Base-by-base conservation (phyloP, 805 yeast genomes). In the Candida taoyuanica region DNA sequence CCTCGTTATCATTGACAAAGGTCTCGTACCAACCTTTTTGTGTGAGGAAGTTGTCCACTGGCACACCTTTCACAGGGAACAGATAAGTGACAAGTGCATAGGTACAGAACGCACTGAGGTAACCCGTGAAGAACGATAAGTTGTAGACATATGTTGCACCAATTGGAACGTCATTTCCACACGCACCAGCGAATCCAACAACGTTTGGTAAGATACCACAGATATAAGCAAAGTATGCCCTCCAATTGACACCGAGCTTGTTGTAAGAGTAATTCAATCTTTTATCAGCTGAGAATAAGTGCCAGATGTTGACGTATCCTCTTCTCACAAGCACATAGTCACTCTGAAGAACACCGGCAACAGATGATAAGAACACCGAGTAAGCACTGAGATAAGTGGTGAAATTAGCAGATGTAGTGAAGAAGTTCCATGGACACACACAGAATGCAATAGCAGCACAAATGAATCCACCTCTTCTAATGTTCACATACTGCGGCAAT, bases 121-220 rank as follows among this genome's bases (percentile, higher is more conserved):
- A 85, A 2, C 96, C 96, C 40, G 81, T 71, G 48, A 87, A 78
- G 66, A 80, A 87, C 59, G 82, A 83, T 52, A 87, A 64, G 43
- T 80, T 65, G 66, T 84, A 87, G 31, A 87, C 76, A 42, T 75
- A 69, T 41, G 77, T 74, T 8, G 95, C 96, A 28, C 91, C 95
- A 31, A 67, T 63, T 20, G 95, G 94, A 9, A 86, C 94, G 41
- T 68, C 71, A 14, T 78, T 73, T 27, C 81, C 85, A 16, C 85
- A 77, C 6, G 88, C 87, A 47, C 95, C 88, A 4, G 83, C 91
- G 51, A 87, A 87, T 2, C 96, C 96, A 14, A 83, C 84, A 55
- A 88, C 80, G 53, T 86, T 87, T 32, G 95, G 93, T 27, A 79
- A 65, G 43, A 88, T 79, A 39, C 95, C 95, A 48, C 80, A 71